Base-by-base conservation (phyloP, 1,284 basidiomycete genomes). In the Sparassis latifolia region DNA sequence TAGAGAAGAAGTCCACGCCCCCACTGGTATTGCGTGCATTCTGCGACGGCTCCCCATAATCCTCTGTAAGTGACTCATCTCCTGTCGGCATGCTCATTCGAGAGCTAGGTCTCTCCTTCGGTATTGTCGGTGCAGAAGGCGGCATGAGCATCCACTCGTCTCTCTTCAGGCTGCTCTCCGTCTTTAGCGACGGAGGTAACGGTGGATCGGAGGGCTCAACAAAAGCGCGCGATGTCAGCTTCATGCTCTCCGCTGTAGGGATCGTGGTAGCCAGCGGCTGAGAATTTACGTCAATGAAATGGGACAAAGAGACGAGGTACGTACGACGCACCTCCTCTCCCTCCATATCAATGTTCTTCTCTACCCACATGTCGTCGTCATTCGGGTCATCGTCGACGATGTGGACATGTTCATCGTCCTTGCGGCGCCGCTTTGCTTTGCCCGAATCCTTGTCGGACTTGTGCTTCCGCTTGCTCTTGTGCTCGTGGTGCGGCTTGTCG, bases 61-160 rank as follows among this genome's bases (percentile, higher is more conserved):
- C 82, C 35, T 92, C 88, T 2, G 82, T 86, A 48, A 86, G 67
- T 4, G 77, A 72, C 32, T 81, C 76, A 39, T 81, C 73, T 4
- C 66, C 68, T 0, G 63, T 56, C 7, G 65, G 64, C 30, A 65
- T 52, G 40, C 63, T 63, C 50, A 52, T 50, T 41, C 44, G 61
- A 52, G 32, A 39, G 44, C 44, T 61, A 52, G 31, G 42, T 2
- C 29, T 44, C 35, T 59, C 52, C 52, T 66, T 57, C 20, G 67
- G 58, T 28, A 64, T 52, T 5, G 52, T 57, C 1, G 59, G 50
- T 33, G 59, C 51, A 2, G 63, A 58, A 4, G 72, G 59, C 4
- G 79, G 79, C 32, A 77, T 70, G n/a, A 92, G 69, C 94, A 97
- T 96, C 94, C 93, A 96, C 37, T 91, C 84, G 57, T 94, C 92